Conservation (phyloP, 495 filamentous ascomycete species). For the Tuber microsphaerosporum region DNA sequence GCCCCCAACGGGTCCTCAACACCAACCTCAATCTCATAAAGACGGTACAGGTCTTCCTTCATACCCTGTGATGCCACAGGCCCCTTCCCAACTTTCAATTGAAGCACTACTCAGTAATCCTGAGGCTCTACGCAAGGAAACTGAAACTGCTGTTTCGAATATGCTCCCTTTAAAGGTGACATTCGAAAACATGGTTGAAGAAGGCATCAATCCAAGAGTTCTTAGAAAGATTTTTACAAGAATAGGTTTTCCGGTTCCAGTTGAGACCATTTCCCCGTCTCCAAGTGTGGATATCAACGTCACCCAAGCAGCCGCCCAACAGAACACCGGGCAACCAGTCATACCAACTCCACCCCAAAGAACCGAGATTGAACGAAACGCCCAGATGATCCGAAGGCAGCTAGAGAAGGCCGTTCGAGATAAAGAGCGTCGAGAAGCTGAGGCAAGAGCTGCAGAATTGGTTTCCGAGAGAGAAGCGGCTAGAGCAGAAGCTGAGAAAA, state of each 20-base stretch:
- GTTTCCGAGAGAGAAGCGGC: slow-evolving; percentile 37
- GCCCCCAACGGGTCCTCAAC: slow-evolving; percentile 16
- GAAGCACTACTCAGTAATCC: neutral
- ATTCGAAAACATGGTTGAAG: slow-evolving; percentile 61
- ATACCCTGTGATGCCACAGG: neutral
- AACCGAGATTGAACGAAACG: slow-evolving; percentile 34
- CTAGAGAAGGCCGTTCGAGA: slow-evolving; percentile 37
- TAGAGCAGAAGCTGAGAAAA: slow-evolving; percentile 36
- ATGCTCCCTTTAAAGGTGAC: slow-evolving; percentile 59
- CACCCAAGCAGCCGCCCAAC: slow-evolving; percentile 22
- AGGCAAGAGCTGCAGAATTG: slow-evolving; percentile 37
- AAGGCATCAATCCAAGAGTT: slow-evolving; percentile 60
- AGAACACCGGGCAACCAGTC: slow-evolving; percentile 5
- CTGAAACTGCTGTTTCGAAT: slow-evolving; percentile 60
- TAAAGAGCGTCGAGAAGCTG: slow-evolving; percentile 37
- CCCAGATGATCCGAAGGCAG: slow-evolving; percentile 33
- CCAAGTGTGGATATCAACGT: slow-evolving; percentile 30
- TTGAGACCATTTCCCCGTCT: slow-evolving; percentile 24
- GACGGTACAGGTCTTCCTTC: neutral
- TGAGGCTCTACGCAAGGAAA: slow-evolving; percentile 56
- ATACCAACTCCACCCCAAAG: slow-evolving; percentile 1
- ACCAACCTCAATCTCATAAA: slow-evolving; percentile 4
- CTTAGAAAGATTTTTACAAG: slow-evolving; percentile 60
- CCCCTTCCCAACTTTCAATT: neutral
- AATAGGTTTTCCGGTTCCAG: slow-evolving; percentile 51